Conservation (phyloP, 352 stramenopile genomes). For the Phytophthora sp. region DNA sequence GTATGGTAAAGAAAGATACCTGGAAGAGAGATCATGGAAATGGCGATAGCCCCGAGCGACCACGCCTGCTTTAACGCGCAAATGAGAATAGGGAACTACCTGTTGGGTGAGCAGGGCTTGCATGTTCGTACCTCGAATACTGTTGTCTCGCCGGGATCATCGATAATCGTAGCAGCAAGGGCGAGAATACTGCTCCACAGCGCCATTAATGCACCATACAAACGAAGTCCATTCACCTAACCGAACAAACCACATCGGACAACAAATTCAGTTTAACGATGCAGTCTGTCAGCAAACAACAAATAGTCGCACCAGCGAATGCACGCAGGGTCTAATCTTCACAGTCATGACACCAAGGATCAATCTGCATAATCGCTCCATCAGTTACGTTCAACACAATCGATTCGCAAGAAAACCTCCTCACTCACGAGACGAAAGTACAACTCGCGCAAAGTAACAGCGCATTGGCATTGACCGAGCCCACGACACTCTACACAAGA, state of each 20-base stretch:
- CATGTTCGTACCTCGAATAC: conserved; percentile 49
- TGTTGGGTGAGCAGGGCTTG: too few species aligned
- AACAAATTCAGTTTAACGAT: too few species aligned
- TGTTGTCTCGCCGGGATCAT: conserved; percentile 47
- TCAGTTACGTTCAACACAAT: background rate
- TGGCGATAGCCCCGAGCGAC: conserved; percentile 58
- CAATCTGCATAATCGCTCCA: conserved; percentile 14
- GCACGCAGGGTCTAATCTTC: conserved; percentile 55
- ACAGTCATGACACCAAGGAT: conserved; percentile 37
- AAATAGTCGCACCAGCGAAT: conserved; percentile 54
- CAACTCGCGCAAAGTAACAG: conserved; percentile 37
- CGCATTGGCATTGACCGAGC: conserved; percentile 48
- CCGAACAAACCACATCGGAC: background rate
- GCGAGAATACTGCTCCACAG: conserved; percentile 51
- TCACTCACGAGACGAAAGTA: conserved; percentile 36
- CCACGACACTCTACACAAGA: conserved; percentile 37
- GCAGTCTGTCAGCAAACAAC: too few species aligned
- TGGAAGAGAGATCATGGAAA: conserved; percentile 43
- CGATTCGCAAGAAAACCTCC: background rate
- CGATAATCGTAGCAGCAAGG: conserved; percentile 38
- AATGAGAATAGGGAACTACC: background rate
- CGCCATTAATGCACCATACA: conserved; percentile 47
- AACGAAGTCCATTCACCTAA: conserved; percentile 58
- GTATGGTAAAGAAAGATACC: conserved; percentile 53
- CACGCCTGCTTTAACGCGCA: conserved; percentile 54